Base-by-base conservation (phyloP, 495 filamentous ascomycete genomes). In the Acidomyces sp. region DNA sequence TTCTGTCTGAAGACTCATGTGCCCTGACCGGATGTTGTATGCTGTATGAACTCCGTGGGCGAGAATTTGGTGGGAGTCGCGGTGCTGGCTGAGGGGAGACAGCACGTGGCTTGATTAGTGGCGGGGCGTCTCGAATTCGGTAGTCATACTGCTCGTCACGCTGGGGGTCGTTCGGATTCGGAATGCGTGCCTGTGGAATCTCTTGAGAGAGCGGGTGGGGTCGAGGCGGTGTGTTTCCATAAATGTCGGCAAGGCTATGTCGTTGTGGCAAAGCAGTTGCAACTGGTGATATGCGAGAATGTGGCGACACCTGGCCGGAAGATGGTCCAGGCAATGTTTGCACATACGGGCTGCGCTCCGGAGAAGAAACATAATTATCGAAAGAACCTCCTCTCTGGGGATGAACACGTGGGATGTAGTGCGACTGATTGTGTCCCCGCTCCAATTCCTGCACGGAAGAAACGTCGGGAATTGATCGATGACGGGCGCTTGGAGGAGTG, bases 61-160 rank as follows among this genome's bases (percentile, higher is more conserved):
- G 40, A 3, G 40, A 18, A 10, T 31, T 18, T 25, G 46, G 20
- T 28, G 31, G 48, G 15, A 18, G 11, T 2, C 26, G 19, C 7
- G 27, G 36, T 27, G 48, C 16, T n/a, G 43, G 42, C 5, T 12
- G 74, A 20, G 79, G 76, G 35, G 77, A 83, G 24, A 77, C 62
- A 4, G 67, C 68, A 19, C 70, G 67, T 28, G 59, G 59, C 21
- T 60, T 58, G 47, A 55, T 55, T 11, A 59, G 43, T 5, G 60
- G 59, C 4, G 41, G 48, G 6, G 54, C 50, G 4, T 59, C 52
- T 11, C 44, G 18, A 16, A 18, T 28, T 3, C 16, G 27, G 22
- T 37, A 39, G 20, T 45, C 35, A 10, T 52, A 18, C 20, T 43
- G 39, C 17, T 45, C 27, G 7, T 41, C 40, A n/a, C 48, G 13